Percentiles rank a stretch among this genome's conserved stretches.
Evolutionary conservation across 805 yeast genomes (phyloP).

Genomic region (Yamadazyma sp.): DNA sequence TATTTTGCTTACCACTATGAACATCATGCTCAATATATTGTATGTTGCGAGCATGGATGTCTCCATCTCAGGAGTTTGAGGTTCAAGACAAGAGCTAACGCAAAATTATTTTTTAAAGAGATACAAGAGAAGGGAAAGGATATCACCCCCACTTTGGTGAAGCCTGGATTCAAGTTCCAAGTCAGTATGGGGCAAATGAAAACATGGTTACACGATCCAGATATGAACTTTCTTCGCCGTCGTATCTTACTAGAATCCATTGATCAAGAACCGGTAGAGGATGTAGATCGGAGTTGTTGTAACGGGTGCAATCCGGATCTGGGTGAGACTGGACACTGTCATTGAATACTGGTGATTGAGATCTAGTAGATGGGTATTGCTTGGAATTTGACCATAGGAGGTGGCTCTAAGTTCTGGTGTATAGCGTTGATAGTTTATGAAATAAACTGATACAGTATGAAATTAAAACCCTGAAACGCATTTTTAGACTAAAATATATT

Average conservation of each 20-base stretch:
- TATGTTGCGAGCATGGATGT: conserved; percentile 10
- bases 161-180: conserved; percentile 4
- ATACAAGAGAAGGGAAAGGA: conserved; percentile 1
- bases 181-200: conserved; percentile 4
- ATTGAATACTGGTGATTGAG: no score
- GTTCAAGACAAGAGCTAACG: conserved; percentile 4
- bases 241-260: conserved; percentile 1
- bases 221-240: conserved; percentile 3
- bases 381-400: no score
- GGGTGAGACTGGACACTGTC: not conserved
- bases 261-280: not conserved
- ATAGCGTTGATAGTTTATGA: no score
- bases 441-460: no score
- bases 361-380: no score
- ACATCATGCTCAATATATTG: conserved; percentile 9
- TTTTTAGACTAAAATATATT: no score
- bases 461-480: no score
- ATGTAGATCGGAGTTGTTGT: not conserved
- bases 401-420: no score
- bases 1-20: conserved; percentile 9
- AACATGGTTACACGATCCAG: conserved; percentile 5
- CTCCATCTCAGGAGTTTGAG: conserved; percentile 8
- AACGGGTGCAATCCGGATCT: not conserved
- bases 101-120: conserved; percentile 2
- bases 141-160: not conserved